These are phyloP conservation scores for Colletotrichum orchidophilum DNA, from an alignment of 2,329 filamentous ascomycete genomes.

Conservation along the genomic window DNA sequence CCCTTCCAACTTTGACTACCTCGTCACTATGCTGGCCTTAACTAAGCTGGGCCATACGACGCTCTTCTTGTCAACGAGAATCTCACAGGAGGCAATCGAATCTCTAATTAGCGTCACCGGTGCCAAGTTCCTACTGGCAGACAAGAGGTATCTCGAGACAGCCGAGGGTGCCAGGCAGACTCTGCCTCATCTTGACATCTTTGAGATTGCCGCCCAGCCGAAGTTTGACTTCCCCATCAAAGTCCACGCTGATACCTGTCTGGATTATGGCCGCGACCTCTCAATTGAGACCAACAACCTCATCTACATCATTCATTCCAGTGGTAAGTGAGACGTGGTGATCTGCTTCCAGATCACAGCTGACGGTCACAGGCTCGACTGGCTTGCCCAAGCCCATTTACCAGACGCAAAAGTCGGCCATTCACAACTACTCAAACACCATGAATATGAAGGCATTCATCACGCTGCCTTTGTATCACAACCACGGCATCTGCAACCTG, in stretches of 20 bases:
- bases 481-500: slow-evolving; percentile 64
- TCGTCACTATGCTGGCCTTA: slow-evolving; percentile 63
- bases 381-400: slow-evolving; percentile 72
- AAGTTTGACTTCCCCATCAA: slow-evolving; percentile 44
- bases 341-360: not conserved
- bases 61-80: slow-evolving; percentile 47
- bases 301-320: slow-evolving; percentile 47
- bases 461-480: slow-evolving; percentile 68
- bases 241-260: slow-evolving; percentile 40
- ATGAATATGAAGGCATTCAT: slow-evolving; percentile 58
- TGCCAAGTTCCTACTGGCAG: slow-evolving; percentile 39
- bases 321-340: slow-evolving; percentile 34
- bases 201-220: slow-evolving; percentile 39
- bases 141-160: slow-evolving; percentile 38
- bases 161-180: slow-evolving; percentile 34
- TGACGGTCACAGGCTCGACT: slow-evolving; percentile 58
- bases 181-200: slow-evolving; percentile 34
- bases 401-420: slow-evolving; percentile 60
- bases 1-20: slow-evolving; percentile 62
- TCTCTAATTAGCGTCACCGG: slow-evolving; percentile 40
- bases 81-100: slow-evolving; percentile 44
- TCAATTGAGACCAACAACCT: slow-evolving; percentile 37
- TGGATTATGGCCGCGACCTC: slow-evolving; percentile 44
- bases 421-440: slow-evolving; percentile 55
- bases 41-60: slow-evolving; percentile 64